Percentiles rank a stretch among this genome's conserved stretches.
These are phyloP conservation scores for Plasmodium vivax DNA, from an alignment of 169 alveolate species.

Conservation along the genomic window DNA sequence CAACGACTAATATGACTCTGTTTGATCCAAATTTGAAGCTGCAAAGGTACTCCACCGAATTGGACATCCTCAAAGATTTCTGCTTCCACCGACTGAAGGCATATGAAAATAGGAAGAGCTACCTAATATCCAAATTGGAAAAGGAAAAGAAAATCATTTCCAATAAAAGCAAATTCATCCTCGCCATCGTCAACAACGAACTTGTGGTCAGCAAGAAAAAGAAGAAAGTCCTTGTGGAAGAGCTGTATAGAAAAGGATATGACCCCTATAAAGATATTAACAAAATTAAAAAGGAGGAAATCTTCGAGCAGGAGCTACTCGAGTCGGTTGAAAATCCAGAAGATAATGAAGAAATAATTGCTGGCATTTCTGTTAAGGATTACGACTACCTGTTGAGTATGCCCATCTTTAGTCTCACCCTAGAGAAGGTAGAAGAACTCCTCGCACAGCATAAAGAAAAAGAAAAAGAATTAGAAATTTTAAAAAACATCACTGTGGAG, in stretches of 20 bases:
- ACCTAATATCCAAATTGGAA: constrained; percentile 87
- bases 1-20: constrained; percentile 94
- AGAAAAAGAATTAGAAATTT: constrained; percentile 77
- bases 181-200: constrained; percentile 90
- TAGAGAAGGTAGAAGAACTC: constrained; percentile 93
- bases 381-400: constrained; percentile 95
- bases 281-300: constrained; percentile 77
- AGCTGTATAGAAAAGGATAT: constrained; percentile 86
- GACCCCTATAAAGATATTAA: constrained; percentile 87
- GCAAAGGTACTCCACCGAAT: constrained; percentile 90
- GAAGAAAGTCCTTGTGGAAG: constrained; percentile 83
- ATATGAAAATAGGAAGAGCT: constrained; percentile 91
- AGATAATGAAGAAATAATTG: constrained; percentile 75
- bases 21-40: constrained; percentile 94
- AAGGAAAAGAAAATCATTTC: constrained; percentile 87
- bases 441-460: constrained; percentile 77
- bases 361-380: constrained; percentile 79
- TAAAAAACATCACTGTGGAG: constrained; percentile 78
- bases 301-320: constrained; percentile 24
- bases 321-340: constrained; percentile 49
- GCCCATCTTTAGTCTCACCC: constrained; percentile 96
- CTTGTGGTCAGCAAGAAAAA: constrained; percentile 86
- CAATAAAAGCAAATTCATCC: constrained; percentile 92
- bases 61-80: constrained; percentile 94
- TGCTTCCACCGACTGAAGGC: constrained; percentile 91